Conservation (phyloP, 2,329 filamentous ascomycete genomes). For the Epichloe festucae region DNA sequence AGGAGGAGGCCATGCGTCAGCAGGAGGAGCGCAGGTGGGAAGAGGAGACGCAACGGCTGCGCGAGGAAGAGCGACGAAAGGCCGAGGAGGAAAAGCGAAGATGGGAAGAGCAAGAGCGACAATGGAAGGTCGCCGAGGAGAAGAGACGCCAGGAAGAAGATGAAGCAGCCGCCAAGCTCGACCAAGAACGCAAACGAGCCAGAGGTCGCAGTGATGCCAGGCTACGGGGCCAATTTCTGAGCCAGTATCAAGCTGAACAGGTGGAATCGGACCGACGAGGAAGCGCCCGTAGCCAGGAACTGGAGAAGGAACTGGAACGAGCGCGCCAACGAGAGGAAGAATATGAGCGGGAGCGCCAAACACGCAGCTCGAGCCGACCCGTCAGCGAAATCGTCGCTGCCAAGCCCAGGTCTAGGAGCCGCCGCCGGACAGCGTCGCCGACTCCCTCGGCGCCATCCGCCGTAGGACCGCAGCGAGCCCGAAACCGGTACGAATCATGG, state of each 20-base stretch:
- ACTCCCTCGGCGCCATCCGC: background rate
- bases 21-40: conserved; percentile 58
- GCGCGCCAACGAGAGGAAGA: conserved; percentile 50
- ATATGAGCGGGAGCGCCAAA: conserved; percentile 44
- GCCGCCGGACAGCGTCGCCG: conserved; percentile 6
- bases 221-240: conserved; percentile 71
- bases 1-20: conserved; percentile 47
- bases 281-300: conserved; percentile 51
- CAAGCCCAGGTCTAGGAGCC: conserved; percentile 14
- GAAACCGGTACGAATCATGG: conserved; percentile 48
- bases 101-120: conserved; percentile 65
- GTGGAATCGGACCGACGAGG: conserved; percentile 18
- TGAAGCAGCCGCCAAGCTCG: conserved; percentile 54
- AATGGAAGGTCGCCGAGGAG: conserved; percentile 68
- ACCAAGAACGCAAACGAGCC: conserved; percentile 51
- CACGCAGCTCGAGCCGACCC: conserved; percentile 21
- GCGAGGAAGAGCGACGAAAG: conserved; percentile 46
- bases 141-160: conserved; percentile 58
- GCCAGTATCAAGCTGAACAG: conserved; percentile 68
- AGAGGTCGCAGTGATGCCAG: conserved; percentile 52
- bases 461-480: conserved; percentile 11
- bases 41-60: conserved; percentile 45
- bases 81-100: conserved; percentile 56
- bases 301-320: conserved; percentile 59
- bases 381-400: conserved; percentile 5